phyloP scores from a whole-genome alignment of 441 rosid genomes.

The Flueggea neowawraea region DNA sequence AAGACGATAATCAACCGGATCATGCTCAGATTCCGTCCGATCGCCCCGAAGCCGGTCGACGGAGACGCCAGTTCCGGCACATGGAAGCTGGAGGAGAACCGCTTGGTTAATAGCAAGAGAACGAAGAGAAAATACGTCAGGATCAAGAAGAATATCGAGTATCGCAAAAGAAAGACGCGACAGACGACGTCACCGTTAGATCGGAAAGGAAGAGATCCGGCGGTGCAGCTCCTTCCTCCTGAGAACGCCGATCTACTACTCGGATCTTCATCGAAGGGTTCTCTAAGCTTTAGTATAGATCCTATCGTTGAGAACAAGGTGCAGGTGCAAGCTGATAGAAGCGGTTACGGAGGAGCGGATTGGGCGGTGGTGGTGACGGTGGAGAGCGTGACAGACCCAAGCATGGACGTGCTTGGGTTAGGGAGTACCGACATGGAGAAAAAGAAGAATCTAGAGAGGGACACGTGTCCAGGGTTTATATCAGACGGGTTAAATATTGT shows the following conservation, averaged over 20 bases:
- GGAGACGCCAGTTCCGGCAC: conserved; percentile 21
- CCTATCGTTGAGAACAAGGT: conserved; percentile 40
- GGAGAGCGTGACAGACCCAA: conserved; percentile 69
- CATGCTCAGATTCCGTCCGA: conserved; percentile 77
- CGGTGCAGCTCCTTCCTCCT: too few species aligned
- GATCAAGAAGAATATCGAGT: not conserved
- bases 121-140: conserved; percentile 28
- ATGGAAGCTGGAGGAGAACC: conserved; percentile 45
- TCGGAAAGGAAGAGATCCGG: too few species aligned
- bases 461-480: conserved; percentile 74
- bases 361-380: conserved; percentile 42
- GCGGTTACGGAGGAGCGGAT: not conserved
- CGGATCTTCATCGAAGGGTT: too few species aligned
- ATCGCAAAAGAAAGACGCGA: too few species aligned
- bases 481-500: conserved; percentile 65
- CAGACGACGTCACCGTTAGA: too few species aligned
- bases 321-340: conserved; percentile 10
- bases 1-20: conserved; percentile 56
- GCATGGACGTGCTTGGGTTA: conserved; percentile 47
- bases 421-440: conserved; percentile 62
- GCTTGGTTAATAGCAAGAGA: conserved; percentile 9
- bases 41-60: conserved; percentile 80
- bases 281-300: too few species aligned
- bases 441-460: conserved; percentile 45
- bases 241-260: too few species aligned